Conservation (phyloP, 2,329 filamentous ascomycete species). For the Paecilomyces dactylethromorphus region DNA sequence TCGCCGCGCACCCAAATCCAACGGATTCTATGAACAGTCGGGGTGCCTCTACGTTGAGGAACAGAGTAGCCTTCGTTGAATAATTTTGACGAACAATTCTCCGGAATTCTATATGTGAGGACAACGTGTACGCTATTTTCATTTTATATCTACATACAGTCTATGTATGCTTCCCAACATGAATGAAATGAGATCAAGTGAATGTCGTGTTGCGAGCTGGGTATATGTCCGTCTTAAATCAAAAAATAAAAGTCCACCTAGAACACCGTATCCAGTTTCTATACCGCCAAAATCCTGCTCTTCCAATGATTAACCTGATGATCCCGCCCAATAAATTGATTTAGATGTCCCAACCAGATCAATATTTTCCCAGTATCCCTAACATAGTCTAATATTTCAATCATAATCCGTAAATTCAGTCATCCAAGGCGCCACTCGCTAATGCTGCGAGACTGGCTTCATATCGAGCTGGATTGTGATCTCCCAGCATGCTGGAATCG, state of each 20-base stretch:
- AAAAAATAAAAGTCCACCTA: not conserved
- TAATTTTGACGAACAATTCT: not conserved
- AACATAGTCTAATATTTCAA: conserved; percentile 2
- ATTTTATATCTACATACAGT: not conserved
- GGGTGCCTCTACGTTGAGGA: not conserved
- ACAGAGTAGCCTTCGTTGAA: not conserved
- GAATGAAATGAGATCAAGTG: not conserved
- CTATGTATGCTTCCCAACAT: not conserved
- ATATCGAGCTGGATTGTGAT: conserved; percentile 70
- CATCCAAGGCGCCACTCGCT: conserved; percentile 38
- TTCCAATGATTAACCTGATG: not conserved
- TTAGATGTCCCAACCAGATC: not conserved
- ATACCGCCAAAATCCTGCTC: not conserved
- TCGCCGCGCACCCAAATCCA: not conserved
- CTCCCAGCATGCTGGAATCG: conserved; percentile 65
- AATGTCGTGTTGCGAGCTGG: not conserved
- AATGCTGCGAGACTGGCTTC: conserved; percentile 62
- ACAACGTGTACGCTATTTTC: not conserved
- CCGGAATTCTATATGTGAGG: not conserved
- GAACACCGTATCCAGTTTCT: not conserved
- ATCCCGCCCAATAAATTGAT: not conserved
- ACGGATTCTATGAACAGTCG: not conserved
- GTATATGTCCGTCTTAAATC: not conserved
- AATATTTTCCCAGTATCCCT: conserved; percentile 12
- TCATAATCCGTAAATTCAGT: conserved; percentile 16